Base-by-base conservation (phyloP, 2,329 filamentous ascomycete genomes). In the Fusarium algeriense region DNA sequence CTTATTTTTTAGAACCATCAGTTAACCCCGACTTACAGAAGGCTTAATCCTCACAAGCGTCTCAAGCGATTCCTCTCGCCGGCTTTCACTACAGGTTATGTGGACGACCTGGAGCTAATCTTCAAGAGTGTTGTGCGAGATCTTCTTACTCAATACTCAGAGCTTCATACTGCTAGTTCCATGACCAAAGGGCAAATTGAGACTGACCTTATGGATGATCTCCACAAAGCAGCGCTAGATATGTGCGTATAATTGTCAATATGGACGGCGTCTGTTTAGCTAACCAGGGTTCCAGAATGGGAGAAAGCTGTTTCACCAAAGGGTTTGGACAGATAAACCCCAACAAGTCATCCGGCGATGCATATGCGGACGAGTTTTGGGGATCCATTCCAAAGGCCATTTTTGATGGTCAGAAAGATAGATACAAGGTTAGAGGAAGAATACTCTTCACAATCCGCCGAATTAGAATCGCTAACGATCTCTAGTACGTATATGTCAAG, bases 401-500 rank as follows among this genome's bases (percentile, higher is more conserved):
- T 1, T 54, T 54, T n/a, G 50, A 54, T n/a, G 50, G 50, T 23
- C 50, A 43, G 6, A 37, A 26, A 44, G 50, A 54, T 19, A 32
- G 50, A 34, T 54, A 54, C 28, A 54, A 54, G 28, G 50, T 54
- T 17, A 8, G 4, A 3, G 9, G 9, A 0, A 3, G 9, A 5
- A 11, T 8, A 19, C 2, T 7, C 0, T 7, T 10, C 2, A 26
- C 30, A 30, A 30, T 30, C 14, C 6, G 12, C n/a, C 5, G 10
- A 5, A 13, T 14, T 6, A 3, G 2, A 2, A 13, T 30, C 12
- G 3, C 28, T 54, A 11, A 44, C 6, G 1, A 6, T 6, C 3
- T 9, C 3, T 1, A 54, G 50, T 44, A 54, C n/a, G 50, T 54
- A n/a, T 54, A 44, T 10, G 1, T 54, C 7, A 54, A 54, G 11